Base-by-base conservation (phyloP, 352 stramenopile genomes). In the Globisporangium yorkense region DNA sequence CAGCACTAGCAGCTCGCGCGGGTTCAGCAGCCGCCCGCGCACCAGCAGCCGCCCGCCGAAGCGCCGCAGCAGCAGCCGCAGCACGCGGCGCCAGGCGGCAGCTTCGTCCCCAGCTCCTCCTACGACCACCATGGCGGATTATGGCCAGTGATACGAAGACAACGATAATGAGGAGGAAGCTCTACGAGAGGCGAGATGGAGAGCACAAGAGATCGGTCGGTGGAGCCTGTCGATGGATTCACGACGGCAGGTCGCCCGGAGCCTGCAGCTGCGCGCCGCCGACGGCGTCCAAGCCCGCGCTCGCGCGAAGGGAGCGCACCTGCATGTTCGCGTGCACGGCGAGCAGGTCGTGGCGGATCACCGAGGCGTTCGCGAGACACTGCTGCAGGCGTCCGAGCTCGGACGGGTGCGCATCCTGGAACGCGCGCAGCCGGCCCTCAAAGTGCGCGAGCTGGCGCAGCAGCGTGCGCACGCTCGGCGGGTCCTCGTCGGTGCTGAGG, bases 11-110 rank as follows among this genome's bases (percentile, higher is more conserved):
- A 84, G 52, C 60, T 84, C 69, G 15, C 71, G 63, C 31, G 70
- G 62, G 58, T 84, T 84, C 50, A 80, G 59, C 10, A 84, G 54
- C 51, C 71, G 75, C 7, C 74, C 74, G 21, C 65, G n/a, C 24
- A 81, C 61, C 4, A 66, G 3, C 35, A 81, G 16, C 7, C 61
- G 37, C 0, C 62, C 67, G 0, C 62, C 49, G 12, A 57, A 81
- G 12, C 74, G 69, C 2, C 70, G 70, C 27, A 70, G 71, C 5
- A 80, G 5, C 27, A 62, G 62, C 29, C 43, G 46, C 47, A 75
- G 40, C 12, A 61, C 44, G 20, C 56, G 59, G 21, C 47, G 53
- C 53, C 49, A 60, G 15, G 35, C 50, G 5, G 37, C 43, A 40
- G 46, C 41, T 54, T 59, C 57, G 33, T 12, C 33, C 7, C 33